Percentiles rank a stretch among this genome's conserved stretches.
These are phyloP conservation scores for Tardiomyces blankii DNA, from an alignment of 1,139 yeast genomes.

Conservation along the genomic window DNA sequence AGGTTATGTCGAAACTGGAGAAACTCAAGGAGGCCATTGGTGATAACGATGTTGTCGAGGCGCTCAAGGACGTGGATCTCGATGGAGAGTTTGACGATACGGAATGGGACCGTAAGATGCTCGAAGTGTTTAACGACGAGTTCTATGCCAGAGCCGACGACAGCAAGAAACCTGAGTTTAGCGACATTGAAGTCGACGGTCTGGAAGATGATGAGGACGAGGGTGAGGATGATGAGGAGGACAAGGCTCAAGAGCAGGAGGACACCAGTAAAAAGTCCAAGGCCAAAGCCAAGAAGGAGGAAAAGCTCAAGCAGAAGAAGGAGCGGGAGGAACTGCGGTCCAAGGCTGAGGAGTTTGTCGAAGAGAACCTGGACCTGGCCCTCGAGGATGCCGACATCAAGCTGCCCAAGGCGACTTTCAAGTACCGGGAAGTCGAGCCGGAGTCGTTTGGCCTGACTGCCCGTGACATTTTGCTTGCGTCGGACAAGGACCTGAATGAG, in stretches of 20 bases:
- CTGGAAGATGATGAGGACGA: slow-evolving; percentile 19
- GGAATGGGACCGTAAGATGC: slow-evolving; percentile 87
- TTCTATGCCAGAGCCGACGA: slow-evolving; percentile 27
- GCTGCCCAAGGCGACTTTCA: slow-evolving; percentile 52
- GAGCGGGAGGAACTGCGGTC: slow-evolving; percentile 50
- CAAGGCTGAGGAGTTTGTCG: slow-evolving; percentile 64
- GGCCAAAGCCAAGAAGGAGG: slow-evolving; percentile 23
- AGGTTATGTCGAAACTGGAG: slow-evolving; percentile 64
- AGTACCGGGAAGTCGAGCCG: slow-evolving; percentile 91
- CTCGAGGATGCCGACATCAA: slow-evolving; percentile 18
- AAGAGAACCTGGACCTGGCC: slow-evolving; percentile 33
- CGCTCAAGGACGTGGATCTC: slow-evolving; percentile 47
- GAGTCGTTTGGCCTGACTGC: slow-evolving; percentile 82
- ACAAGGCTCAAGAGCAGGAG: slow-evolving; percentile 9
- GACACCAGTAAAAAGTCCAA: slow-evolving; percentile 9
- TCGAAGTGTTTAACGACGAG: slow-evolving; percentile 56
- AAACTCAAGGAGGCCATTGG: slow-evolving; percentile 80
- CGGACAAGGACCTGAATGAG: slow-evolving; percentile 73
- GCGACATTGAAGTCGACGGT: slow-evolving; percentile 19
- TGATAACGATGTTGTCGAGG: slow-evolving; percentile 52
- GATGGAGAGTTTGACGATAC: slow-evolving; percentile 85
- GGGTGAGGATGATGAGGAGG: slow-evolving; percentile 22
- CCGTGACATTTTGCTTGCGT: slow-evolving; percentile 82
- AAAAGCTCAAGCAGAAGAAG: slow-evolving; percentile 51
- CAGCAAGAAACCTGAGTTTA: slow-evolving; percentile 11